These are phyloP conservation scores for Eucalyptus erythrocorys DNA, from an alignment of 345 rosid genomes.

Conservation along the genomic window DNA sequence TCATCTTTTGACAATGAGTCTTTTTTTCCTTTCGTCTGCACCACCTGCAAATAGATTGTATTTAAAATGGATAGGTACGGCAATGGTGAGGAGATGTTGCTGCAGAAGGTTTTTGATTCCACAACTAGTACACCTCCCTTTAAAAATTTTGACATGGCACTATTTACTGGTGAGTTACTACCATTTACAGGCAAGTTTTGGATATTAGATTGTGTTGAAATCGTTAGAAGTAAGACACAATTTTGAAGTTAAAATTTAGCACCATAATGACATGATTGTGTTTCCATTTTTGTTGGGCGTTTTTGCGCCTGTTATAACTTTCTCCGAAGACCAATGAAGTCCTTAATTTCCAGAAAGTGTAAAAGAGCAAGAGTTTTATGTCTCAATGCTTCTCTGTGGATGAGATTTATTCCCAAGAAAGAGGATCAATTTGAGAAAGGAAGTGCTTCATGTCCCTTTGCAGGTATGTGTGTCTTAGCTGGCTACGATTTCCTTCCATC, in stretches of 20 bases:
- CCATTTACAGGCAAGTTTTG: background rate
- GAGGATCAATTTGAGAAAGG: background rate
- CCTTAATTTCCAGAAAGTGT: background rate
- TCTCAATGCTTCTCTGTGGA: background rate
- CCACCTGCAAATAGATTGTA: constrained; percentile 28
- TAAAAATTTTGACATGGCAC: constrained; percentile 37
- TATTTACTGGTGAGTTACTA: constrained; percentile 46
- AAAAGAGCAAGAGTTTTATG: background rate
- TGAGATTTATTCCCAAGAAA: background rate
- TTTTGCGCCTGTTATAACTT: background rate
- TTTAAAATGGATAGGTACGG: constrained; percentile 93
- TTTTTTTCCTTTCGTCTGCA: constrained; percentile 8
- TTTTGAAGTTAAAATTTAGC: background rate
- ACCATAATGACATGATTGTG: background rate
- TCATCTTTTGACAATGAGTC: background rate
- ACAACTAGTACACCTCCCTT: constrained; percentile 46
- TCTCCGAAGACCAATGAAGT: background rate
- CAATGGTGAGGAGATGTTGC: constrained; percentile 61
- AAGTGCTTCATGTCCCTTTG: background rate
- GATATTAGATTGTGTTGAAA: background rate
- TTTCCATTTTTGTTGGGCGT: background rate
- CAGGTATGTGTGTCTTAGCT: constrained; percentile 94
- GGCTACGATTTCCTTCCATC: constrained; percentile 94
- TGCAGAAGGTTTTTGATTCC: constrained; percentile 50
- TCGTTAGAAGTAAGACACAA: background rate